A percentile compares a stretch with the other conserved stretches of the same genome.
phyloP scores from a whole-genome alignment of 2,329 filamentous ascomycete genomes.

The Shiraia sp. region DNA sequence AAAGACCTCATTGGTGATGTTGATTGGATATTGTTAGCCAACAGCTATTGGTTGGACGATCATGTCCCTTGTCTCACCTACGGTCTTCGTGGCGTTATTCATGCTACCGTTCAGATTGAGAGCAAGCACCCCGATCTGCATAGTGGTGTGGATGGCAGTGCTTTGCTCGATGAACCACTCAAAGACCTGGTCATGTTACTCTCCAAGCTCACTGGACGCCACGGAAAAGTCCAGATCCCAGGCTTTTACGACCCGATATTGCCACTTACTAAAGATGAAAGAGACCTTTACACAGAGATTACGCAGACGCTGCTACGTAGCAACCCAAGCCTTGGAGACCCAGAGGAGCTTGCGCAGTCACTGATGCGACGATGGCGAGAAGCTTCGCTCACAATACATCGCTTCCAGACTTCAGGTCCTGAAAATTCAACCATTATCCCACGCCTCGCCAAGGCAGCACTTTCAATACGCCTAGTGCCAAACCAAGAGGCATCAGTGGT shows the following conservation, averaged over 20 bases:
- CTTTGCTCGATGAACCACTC: conserved; percentile 85
- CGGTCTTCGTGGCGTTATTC: conserved; percentile 88
- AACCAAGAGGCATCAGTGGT: conserved; percentile 87
- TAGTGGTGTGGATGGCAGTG: conserved; percentile 94
- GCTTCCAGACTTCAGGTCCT: conserved; percentile 88
- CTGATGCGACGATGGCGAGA: conserved; percentile 96
- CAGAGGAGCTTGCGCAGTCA: conserved; percentile 75
- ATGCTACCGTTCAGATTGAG: conserved; percentile 86
- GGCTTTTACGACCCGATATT: conserved; percentile 87
- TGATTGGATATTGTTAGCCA: conserved; percentile 92
- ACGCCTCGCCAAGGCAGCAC: conserved; percentile 80
- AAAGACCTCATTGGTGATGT: conserved; percentile 86
- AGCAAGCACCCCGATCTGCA: conserved; percentile 87
- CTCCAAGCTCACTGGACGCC: conserved; percentile 76
- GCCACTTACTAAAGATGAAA: conserved; percentile 73
- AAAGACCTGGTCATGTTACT: conserved; percentile 88
- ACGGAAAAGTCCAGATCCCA: conserved; percentile 82
- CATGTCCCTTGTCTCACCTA: conserved; percentile 95
- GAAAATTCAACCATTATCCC: conserved; percentile 89
- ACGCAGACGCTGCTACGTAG: conserved; percentile 73
- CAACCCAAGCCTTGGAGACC: conserved; percentile 66
- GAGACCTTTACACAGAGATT: conserved; percentile 82
- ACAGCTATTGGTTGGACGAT: conserved; percentile 98
- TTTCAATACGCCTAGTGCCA: conserved; percentile 90
- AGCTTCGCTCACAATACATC: conserved; percentile 90